A percentile compares a stretch with the other conserved stretches of the same genome.
These are phyloP conservation scores for Bacidia gigantensis DNA, from an alignment of 495 filamentous ascomycete species.

Conservation along the genomic window DNA sequence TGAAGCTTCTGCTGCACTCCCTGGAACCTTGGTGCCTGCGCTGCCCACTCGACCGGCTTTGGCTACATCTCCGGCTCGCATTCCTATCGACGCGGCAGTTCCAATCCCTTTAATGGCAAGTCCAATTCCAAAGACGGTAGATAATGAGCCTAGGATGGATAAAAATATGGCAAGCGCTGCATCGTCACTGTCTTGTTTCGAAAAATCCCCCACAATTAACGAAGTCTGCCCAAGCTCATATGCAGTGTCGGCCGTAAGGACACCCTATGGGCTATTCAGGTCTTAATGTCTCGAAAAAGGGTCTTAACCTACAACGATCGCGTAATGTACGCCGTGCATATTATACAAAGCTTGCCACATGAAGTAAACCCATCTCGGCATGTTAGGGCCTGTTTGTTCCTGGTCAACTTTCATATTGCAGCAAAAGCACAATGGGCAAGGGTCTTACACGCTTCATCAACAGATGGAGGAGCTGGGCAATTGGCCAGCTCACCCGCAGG, in stretches of 20 bases:
- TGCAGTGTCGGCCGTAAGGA: neutral
- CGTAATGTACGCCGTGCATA: neutral
- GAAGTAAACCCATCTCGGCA: constrained; percentile 1
- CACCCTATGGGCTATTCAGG: neutral
- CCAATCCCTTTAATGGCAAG: neutral
- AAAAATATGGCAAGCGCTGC: neutral
- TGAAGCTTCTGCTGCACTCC: too few relatives aligned
- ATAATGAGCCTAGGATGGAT: constrained; percentile 1
- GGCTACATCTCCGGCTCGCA: neutral
- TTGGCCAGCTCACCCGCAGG: neutral
- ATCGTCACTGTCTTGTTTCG: neutral
- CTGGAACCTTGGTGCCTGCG: neutral
- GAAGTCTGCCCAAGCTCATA: neutral
- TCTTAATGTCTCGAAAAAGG: neutral
- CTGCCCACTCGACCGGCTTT: neutral
- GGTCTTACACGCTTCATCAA: neutral
- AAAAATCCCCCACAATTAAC: neutral
- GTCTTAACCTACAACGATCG: neutral
- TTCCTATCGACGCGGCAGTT: neutral
- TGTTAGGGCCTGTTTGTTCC: neutral
- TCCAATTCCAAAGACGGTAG: neutral
- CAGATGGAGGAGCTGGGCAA: neutral
- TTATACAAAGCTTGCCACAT: neutral
- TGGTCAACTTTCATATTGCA: too few relatives aligned
- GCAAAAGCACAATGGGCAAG: neutral